Conservation (phyloP, 202 grass and related monocot species). For the Digitaria exilis region DNA sequence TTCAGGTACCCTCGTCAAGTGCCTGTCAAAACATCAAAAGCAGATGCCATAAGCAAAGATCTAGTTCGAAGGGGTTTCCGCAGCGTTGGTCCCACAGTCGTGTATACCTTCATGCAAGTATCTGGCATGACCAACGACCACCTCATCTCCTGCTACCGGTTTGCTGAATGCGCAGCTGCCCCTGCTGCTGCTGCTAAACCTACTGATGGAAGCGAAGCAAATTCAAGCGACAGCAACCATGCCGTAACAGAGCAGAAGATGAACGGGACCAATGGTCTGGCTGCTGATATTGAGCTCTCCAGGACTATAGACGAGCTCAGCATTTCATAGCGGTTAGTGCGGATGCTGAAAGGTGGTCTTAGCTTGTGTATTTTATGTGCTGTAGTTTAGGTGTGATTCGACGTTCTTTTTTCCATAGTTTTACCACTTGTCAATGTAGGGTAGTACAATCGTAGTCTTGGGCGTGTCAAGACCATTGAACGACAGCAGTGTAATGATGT, state of each 20-base stretch:
- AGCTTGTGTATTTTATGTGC: constrained; percentile 57
- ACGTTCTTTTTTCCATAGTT: constrained; percentile 30
- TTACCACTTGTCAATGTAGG: constrained; percentile 32
- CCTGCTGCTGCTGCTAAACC: constrained; percentile 22
- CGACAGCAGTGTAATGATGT: constrained; percentile 57
- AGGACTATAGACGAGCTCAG: constrained; percentile 63
- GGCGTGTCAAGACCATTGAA: constrained; percentile 38
- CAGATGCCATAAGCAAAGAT: constrained; percentile 96
- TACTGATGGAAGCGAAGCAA: constrained; percentile 36
- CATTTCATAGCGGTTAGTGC: constrained; percentile 59
- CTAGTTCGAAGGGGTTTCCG: constrained; percentile 83
- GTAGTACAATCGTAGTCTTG: constrained; percentile 32
- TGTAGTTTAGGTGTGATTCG: constrained; percentile 45
- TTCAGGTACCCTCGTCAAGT: constrained; percentile 88
- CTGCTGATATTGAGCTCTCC: constrained; percentile 44
- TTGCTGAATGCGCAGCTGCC: constrained; percentile 54
- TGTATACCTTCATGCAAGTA: constrained; percentile 96
- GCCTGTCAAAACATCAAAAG: constrained; percentile 80
- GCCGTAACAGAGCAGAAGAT: constrained; percentile 34
- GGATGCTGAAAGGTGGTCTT: constrained; percentile 27
- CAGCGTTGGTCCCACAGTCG: constrained; percentile 72
- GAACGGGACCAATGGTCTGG: constrained; percentile 49
- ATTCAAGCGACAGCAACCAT: constrained; percentile 32
- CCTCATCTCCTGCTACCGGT: constrained; percentile 77
- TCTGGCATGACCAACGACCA: constrained; percentile 91